Evolutionary conservation across 345 rosid species (phyloP).

Genomic region (Kernera saxatilis): DNA sequence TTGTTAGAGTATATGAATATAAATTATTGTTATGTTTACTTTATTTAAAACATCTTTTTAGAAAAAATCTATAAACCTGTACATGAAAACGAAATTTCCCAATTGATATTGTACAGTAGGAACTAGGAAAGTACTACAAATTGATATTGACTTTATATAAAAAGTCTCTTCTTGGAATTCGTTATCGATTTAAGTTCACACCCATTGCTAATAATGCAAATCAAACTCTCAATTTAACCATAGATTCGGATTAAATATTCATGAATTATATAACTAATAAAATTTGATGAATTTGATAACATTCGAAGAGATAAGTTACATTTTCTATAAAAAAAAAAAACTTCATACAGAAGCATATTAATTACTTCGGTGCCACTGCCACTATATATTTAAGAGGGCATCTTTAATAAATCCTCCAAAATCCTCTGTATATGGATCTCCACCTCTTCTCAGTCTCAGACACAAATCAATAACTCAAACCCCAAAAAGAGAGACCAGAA

Average conservation of each 20-base stretch:
- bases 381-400: slow-evolving; percentile 23
- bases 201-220: background rate
- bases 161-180: background rate
- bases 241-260: background rate
- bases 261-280: too few species aligned
- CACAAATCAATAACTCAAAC: background rate
- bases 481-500: background rate
- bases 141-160: background rate
- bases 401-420: slow-evolving; percentile 16
- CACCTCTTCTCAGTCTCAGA: slow-evolving; percentile 19
- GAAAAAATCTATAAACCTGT: background rate
- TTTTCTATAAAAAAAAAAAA: background rate
- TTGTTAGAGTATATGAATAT: background rate
- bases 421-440: slow-evolving; percentile 28
- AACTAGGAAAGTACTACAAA: background rate
- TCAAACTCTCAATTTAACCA: background rate
- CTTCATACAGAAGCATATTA: background rate
- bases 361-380: slow-evolving; percentile 33
- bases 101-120: too few species aligned
- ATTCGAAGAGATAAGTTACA: background rate
- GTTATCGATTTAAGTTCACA: background rate
- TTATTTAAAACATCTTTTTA: background rate
- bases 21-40: background rate
- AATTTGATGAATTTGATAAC: background rate
- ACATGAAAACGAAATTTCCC: background rate